These are phyloP conservation scores for Pythium rishiriense DNA, from an alignment of 352 stramenopile genomes.

Conservation along the genomic window DNA sequence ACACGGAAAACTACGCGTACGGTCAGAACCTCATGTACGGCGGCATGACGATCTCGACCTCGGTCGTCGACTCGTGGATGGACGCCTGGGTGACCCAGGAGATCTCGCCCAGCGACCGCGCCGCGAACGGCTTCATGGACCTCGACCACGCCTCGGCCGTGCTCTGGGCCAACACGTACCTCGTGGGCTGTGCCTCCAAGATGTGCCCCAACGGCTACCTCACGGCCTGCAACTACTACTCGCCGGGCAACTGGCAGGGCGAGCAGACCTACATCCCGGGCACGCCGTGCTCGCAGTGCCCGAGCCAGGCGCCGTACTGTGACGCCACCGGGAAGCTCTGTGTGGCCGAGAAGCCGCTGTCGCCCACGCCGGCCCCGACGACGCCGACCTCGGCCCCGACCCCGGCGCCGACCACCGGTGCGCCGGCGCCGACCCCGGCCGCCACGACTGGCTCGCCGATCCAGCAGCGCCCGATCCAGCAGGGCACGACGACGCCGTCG, in stretches of 20 bases:
- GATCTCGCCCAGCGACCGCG: constrained; percentile 32
- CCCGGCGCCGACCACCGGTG: constrained; percentile 2
- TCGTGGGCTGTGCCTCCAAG: constrained; percentile 40
- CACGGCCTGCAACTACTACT: constrained; percentile 43
- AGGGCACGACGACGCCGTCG: not conserved
- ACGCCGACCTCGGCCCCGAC: not conserved
- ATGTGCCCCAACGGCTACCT: constrained; percentile 38
- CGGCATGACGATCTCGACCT: constrained; percentile 22
- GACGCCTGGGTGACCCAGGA: constrained; percentile 36
- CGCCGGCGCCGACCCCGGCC: constrained; percentile 9
- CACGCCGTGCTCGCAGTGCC: constrained; percentile 37
- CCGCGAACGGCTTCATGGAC: constrained; percentile 34
- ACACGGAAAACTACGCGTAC: constrained; percentile 42
- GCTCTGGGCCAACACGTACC: constrained; percentile 41
- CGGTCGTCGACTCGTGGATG: constrained; percentile 34
- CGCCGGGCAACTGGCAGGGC: constrained; percentile 38
- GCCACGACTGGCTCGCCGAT: constrained; percentile 6
- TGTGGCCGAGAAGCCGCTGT: constrained; percentile 3
- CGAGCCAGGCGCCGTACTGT: constrained; percentile 32
- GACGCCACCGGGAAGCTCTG: constrained; percentile 28
- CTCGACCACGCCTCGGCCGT: constrained; percentile 41
- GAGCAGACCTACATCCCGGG: constrained; percentile 34
- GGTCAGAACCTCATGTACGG: constrained; percentile 46
- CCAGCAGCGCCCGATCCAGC: not conserved
- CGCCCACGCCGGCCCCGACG: constrained; percentile 11